These are phyloP conservation scores for Pittosporum tobira DNA, from an alignment of 129 eudicot genomes.

Conservation along the genomic window DNA sequence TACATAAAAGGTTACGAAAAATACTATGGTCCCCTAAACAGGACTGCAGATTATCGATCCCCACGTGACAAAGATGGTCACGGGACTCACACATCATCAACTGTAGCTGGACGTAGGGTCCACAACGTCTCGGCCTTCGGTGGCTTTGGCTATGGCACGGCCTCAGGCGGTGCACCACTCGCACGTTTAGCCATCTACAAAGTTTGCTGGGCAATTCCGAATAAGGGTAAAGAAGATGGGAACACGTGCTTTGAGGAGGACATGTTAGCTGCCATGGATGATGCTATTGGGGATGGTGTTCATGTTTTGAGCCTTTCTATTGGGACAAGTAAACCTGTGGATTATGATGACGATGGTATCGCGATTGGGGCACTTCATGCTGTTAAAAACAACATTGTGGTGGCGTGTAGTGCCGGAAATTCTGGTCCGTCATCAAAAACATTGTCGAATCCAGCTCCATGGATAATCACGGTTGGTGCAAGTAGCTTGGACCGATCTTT, in stretches of 20 bases:
- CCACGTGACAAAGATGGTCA: constrained; percentile 96
- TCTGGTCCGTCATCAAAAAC: constrained; percentile 57
- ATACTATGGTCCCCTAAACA: constrained; percentile 50
- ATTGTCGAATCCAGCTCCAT: constrained; percentile 70
- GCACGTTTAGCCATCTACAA: constrained; percentile 83
- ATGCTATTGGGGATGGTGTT: constrained; percentile 86
- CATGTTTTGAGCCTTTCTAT: constrained; percentile 71
- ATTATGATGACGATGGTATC: constrained; percentile 40
- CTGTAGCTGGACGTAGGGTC: constrained; percentile 66
- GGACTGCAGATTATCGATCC: constrained; percentile 51
- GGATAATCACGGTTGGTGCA: constrained; percentile 87
- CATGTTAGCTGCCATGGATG: constrained; percentile 90
- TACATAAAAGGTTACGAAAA: constrained; percentile 70
- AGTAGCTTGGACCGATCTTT: constrained; percentile 77
- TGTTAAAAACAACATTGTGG: constrained; percentile 52
- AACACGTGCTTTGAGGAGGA: constrained; percentile 75
- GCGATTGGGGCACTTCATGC: constrained; percentile 92
- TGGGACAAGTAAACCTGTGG: constrained; percentile 34
- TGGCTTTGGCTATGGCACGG: constrained; percentile 73
- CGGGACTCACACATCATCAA: constrained; percentile 94
- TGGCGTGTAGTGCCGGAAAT: constrained; percentile 77
- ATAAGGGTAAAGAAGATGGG: constrained; percentile 51
- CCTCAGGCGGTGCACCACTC: constrained; percentile 84
- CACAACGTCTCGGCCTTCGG: constrained; percentile 52
- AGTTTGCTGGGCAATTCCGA: constrained; percentile 81